These are phyloP conservation scores for Syncephalastrum sp. DNA, from an alignment of 371 early-diverging fungal genomes.

Conservation along the genomic window DNA sequence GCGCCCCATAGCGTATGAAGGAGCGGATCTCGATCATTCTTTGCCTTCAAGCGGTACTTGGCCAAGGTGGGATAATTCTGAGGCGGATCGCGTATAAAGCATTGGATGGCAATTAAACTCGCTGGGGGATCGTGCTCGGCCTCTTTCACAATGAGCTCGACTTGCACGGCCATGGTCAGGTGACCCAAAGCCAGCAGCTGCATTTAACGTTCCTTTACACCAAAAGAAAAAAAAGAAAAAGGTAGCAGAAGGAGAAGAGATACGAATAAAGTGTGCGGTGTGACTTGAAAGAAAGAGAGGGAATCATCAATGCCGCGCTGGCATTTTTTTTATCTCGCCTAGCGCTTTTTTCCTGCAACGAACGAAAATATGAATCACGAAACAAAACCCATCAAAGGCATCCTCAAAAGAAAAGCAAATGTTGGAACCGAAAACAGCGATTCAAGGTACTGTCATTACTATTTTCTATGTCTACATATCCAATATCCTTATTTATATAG, in stretches of 20 bases:
- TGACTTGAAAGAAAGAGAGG: background rate
- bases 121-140: background rate
- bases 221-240: no score
- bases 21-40: constrained; percentile 3
- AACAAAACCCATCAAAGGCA: constrained; percentile 51
- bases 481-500: constrained; percentile 16
- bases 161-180: constrained; percentile 22
- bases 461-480: no score
- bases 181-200: constrained; percentile 27
- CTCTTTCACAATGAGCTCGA: constrained; percentile 21
- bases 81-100: constrained; percentile 43
- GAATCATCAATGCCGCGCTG: background rate
- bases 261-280: no score
- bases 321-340: background rate
- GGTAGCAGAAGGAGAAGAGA: no score
- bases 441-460: constrained; percentile 7
- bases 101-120: constrained; percentile 18
- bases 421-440: constrained; percentile 3
- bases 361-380: constrained; percentile 27
- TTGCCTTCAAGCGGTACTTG: constrained; percentile 27
- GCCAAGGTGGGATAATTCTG: constrained; percentile 47
- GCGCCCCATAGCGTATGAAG: no score
- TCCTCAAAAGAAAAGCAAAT: constrained; percentile 36
- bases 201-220: no score
- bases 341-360: constrained; percentile 5